Conservation (phyloP, 176 grass and related monocot genomes). For the Aegilops longissima region DNA sequence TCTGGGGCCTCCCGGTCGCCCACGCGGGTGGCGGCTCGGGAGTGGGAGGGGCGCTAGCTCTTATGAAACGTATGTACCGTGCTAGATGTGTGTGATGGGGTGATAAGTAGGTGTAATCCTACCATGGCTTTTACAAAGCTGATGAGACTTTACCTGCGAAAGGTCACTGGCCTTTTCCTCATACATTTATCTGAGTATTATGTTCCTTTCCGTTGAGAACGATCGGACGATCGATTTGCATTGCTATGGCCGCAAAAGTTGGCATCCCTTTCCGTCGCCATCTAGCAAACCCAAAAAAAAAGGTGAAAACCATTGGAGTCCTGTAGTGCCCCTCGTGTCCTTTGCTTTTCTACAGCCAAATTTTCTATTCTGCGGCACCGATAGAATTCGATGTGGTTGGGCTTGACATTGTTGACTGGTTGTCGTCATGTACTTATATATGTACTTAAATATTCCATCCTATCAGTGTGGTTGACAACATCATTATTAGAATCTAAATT, state of each 20-base stretch:
- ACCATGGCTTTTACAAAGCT: neutral
- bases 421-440: neutral
- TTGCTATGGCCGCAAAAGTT: neutral
- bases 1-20: too few relatives aligned
- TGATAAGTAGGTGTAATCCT: neutral
- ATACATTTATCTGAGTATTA: neutral
- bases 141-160: neutral
- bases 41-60: too few relatives aligned
- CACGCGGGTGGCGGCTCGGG: too few relatives aligned
- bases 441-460: neutral
- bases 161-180: neutral
- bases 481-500: neutral
- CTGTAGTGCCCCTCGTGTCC: neutral
- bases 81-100: neutral
- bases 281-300: neutral
- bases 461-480: neutral
- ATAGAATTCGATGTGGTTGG: slow-evolving; percentile 4
- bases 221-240: neutral
- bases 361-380: neutral
- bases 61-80: too few relatives aligned
- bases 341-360: neutral
- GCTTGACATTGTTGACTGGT: slow-evolving; percentile 22
- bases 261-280: neutral
- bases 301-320: neutral
- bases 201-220: neutral